phyloP scores from a whole-genome alignment of 2,329 filamentous ascomycete genomes.

The Ophiostoma montium region DNA sequence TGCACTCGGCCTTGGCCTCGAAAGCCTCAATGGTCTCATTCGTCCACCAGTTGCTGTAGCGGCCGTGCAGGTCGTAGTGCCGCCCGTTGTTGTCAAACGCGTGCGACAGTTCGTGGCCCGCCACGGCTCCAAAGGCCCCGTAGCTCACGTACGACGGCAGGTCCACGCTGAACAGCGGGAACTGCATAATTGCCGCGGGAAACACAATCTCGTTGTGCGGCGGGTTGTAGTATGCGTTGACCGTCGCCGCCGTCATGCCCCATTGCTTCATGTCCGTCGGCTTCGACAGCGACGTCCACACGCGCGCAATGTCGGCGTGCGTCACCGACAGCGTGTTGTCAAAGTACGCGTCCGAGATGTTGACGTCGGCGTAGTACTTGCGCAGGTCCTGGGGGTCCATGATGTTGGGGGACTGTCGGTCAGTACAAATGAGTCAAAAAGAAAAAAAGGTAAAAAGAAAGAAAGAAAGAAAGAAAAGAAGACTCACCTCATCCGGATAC shows the following conservation, averaged over 20 bases:
- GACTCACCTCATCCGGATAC: constrained; percentile 36
- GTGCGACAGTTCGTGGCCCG: constrained; percentile 56
- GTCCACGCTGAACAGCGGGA: constrained; percentile 48
- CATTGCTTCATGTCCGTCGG: constrained; percentile 47
- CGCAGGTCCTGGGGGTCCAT: constrained; percentile 40
- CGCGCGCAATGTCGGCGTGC: constrained; percentile 30
- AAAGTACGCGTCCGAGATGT: constrained; percentile 39
- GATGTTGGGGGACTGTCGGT: constrained; percentile 35
- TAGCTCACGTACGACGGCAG: constrained; percentile 53
- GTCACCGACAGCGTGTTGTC: constrained; percentile 39
- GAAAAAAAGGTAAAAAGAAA: neutral
- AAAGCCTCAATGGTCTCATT: constrained; percentile 44
- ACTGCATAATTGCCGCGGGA: constrained; percentile 56
- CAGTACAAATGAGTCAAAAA: neutral
- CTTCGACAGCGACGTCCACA: constrained; percentile 45
- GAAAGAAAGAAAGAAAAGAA: too few species aligned
- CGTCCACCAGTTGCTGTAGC: constrained; percentile 54
- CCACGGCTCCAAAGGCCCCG: constrained; percentile 53
- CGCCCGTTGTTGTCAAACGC: constrained; percentile 54
- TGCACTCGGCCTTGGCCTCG: constrained; percentile 45
- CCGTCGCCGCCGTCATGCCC: constrained; percentile 44
- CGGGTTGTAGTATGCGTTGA: constrained; percentile 54
- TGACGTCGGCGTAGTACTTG: constrained; percentile 40
- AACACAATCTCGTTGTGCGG: constrained; percentile 56
- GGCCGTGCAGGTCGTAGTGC: constrained; percentile 50